These are phyloP conservation scores for Asparagopsis taxiformis DNA, from an alignment of 31 red algal species.

Conservation along the genomic window DNA sequence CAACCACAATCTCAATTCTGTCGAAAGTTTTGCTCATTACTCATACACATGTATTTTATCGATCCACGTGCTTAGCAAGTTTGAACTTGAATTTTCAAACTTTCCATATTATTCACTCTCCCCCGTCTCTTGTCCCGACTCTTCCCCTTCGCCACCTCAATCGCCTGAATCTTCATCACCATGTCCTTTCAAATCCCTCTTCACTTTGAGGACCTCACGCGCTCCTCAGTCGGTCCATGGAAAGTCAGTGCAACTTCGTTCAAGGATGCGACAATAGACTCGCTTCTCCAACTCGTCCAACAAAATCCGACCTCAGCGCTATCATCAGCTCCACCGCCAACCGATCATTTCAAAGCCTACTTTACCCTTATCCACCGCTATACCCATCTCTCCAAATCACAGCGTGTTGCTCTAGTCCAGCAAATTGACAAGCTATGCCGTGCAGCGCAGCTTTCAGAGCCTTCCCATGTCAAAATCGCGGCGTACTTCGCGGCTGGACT, in stretches of 20 bases:
- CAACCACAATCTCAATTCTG: too few species aligned
- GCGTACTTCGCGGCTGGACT: conserved; percentile 35
- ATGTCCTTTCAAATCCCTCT: conserved; percentile 69
- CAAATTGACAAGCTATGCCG: conserved; percentile 15
- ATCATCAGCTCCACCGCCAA: conserved; percentile 21
- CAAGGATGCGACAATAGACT: neutral
- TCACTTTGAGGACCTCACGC: conserved; percentile 59
- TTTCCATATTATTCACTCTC: conserved; percentile 2
- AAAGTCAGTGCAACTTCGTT: conserved; percentile 1
- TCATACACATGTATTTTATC: too few species aligned
- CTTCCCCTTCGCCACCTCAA: neutral
- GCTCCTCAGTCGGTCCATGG: conserved; percentile 23
- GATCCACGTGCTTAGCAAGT: too few species aligned
- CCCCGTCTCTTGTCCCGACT: neutral
- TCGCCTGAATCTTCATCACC: too few species aligned
- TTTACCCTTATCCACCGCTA: conserved; percentile 42
- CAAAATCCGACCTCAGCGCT: conserved; percentile 6
- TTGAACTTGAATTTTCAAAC: conserved; percentile 44
- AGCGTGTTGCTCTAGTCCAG: conserved; percentile 23
- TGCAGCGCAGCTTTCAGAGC: conserved; percentile 13
- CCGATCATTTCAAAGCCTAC: conserved; percentile 31
- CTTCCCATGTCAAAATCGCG: conserved; percentile 33
- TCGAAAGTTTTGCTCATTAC: too few species aligned
- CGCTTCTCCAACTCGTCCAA: neutral
- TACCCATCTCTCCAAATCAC: conserved; percentile 19